These are phyloP conservation scores for Fusarium paranaense DNA, from an alignment of 2,329 filamentous ascomycete genomes.

Conservation along the genomic window DNA sequence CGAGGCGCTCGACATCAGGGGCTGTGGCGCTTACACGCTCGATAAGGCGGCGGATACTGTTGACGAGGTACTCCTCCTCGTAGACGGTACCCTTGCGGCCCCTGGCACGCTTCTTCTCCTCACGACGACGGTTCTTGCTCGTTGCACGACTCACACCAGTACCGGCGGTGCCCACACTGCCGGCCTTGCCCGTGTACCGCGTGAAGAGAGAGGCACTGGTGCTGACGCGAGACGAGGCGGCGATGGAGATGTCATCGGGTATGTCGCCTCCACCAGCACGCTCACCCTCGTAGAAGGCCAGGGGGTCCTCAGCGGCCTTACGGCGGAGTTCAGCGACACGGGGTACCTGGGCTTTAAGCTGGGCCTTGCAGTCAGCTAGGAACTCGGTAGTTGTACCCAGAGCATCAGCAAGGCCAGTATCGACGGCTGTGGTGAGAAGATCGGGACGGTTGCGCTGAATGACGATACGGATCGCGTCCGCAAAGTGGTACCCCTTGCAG, in stretches of 20 bases:
- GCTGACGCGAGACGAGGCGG: constrained; percentile 81
- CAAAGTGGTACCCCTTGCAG: constrained; percentile 89
- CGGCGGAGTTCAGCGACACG: constrained; percentile 84
- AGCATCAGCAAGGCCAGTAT: constrained; percentile 82
- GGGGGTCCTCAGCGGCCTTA: constrained; percentile 85
- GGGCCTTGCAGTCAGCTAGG: constrained; percentile 89
- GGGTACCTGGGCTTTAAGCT: constrained; percentile 86
- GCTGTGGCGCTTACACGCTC: constrained; percentile 81
- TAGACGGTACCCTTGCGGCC: constrained; percentile 98
- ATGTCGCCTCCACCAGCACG: constrained; percentile 73
- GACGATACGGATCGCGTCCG: constrained; percentile 86
- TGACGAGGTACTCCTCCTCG: constrained; percentile 96
- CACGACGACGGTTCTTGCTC: constrained; percentile 86
- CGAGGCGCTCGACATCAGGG: constrained; percentile 78
- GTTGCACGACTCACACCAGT: constrained; percentile 83
- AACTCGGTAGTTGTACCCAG: constrained; percentile 88
- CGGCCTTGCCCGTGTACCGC: constrained; percentile 81
- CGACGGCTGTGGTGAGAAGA: constrained; percentile 77
- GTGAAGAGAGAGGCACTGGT: constrained; percentile 94
- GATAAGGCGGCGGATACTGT: constrained; percentile 84
- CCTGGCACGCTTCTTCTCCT: constrained; percentile 93
- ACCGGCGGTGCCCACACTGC: constrained; percentile 73
- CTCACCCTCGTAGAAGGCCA: constrained; percentile 90
- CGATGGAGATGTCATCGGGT: constrained; percentile 92
- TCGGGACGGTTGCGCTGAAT: constrained; percentile 69